Evolutionary conservation across 164 flowering plant genomes (phyloP).

Genomic region (Chimonanthus praecox): DNA sequence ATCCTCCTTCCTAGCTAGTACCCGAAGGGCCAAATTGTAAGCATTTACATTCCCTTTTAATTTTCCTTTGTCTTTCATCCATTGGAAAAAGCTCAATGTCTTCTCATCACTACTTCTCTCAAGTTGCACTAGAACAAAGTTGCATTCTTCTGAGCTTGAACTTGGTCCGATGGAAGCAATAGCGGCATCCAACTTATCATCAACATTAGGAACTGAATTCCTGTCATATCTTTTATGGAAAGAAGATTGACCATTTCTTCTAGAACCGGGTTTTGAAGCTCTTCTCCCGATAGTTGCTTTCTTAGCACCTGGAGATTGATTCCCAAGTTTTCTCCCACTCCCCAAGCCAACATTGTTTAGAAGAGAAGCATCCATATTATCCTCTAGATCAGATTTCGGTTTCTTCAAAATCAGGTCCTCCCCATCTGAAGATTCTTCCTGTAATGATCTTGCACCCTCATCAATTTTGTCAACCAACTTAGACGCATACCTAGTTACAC

Average conservation of each 20-base stretch:
- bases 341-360: conserved; percentile 8
- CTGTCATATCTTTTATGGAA: not conserved
- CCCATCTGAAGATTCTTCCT: conserved; percentile 3
- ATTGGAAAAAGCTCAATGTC: conserved; percentile 52
- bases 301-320: conserved; percentile 22
- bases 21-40: conserved; percentile 53
- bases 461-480: not conserved
- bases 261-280: conserved; percentile 8
- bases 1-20: conserved; percentile 58
- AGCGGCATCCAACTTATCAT: conserved; percentile 29
- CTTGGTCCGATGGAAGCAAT: conserved; percentile 26
- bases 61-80: conserved; percentile 75
- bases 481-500: not conserved
- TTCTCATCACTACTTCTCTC: conserved; percentile 41
- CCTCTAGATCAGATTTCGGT: not conserved
- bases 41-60: conserved; percentile 49
- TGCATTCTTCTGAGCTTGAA: conserved; percentile 49
- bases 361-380: not conserved
- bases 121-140: conserved; percentile 44
- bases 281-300: conserved; percentile 13
- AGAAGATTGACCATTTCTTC: conserved; percentile 10
- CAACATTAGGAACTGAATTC: conserved; percentile 12
- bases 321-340: conserved; percentile 22
- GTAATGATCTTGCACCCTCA: not conserved
- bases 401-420: conserved; percentile 11